Evolutionary conservation across 192 early-diverging fungal species (phyloP), one percentile per base, ranked within the genome.

Genomic region (Piromyces finnis): DNA sequence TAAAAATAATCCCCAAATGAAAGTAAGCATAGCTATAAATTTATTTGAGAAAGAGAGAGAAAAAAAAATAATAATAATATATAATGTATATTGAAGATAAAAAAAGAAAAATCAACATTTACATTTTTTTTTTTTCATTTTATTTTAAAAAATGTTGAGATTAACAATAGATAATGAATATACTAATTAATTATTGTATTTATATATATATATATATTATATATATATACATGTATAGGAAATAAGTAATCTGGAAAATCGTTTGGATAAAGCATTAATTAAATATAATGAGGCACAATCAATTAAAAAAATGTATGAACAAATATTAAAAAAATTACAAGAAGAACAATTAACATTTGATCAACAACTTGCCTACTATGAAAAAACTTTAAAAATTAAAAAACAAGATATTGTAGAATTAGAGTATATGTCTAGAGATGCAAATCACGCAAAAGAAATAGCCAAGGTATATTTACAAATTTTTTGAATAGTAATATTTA

Each of bases 201-300:
- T 26, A n/a, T 80, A n/a, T n/a, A n/a, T n/a, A n/a, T n/a, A n/a
- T 27, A n/a, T 81, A n/a, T 81, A 27, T 17, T 11, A 13, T n/a
- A 27, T 78, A 86, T 29, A 29, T 32, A 39, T 28, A n/a, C n/a
- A 81, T 28, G 12, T 80, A 78, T 59, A 90, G 88, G 89, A 90
- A 81, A 89, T 91, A 39, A 80, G 89, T 29, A 87, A 84, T 83
- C 84, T 91, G 6, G 89, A 91, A 79, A 91, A 90, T 82, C 41
- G 88, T 12, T 83, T 91, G 3, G 90, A 91, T 82, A 91, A 90
- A 81, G 89, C 89, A 29, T 85, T 86, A 81, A 91, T 90, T 82
- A 91, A 91, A 80, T 91, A 89, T 84, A 89, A 91, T 82, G 90
- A 91, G 81, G 87, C 90, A 3, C 90, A 90, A 78, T 87, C 90